A percentile compares a stretch with the other conserved stretches of the same genome.
Conservation (phyloP, 2,329 filamentous ascomycete genomes). For the Nigrograna mackinnonii region DNA sequence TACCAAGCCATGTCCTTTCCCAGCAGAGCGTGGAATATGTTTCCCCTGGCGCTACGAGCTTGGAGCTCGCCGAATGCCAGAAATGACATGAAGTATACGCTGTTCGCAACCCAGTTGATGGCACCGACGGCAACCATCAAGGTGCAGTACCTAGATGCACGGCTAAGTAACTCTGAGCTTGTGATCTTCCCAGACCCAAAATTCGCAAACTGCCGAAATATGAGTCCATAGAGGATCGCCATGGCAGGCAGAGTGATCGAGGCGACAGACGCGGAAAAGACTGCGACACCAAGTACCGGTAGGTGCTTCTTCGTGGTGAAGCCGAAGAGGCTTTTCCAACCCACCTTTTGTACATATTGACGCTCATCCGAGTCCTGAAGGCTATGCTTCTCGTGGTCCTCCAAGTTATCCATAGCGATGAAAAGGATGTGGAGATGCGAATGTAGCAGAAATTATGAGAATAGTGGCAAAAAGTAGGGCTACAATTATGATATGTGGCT, state of each 20-base stretch:
- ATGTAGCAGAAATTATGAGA: too few species aligned
- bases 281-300: slow-evolving; percentile 56
- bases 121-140: slow-evolving; percentile 66
- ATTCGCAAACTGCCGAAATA: slow-evolving; percentile 72
- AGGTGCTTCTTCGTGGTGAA: slow-evolving; percentile 71
- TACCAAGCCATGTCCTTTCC: slow-evolving; percentile 80
- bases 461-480: neutral
- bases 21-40: slow-evolving; percentile 71
- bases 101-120: slow-evolving; percentile 69
- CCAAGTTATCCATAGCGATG: too few species aligned
- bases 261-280: slow-evolving; percentile 60
- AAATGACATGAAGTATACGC: slow-evolving; percentile 71
- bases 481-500: slow-evolving; percentile 3
- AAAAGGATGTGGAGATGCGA: too few species aligned
- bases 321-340: slow-evolving; percentile 66
- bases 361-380: too few species aligned
- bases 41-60: slow-evolving; percentile 65
- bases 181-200: slow-evolving; percentile 62
- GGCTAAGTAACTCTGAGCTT: slow-evolving; percentile 55
- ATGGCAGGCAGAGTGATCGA: slow-evolving; percentile 68
- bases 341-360: too few species aligned
- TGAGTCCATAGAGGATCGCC: slow-evolving; percentile 71
- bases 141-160: slow-evolving; percentile 64
- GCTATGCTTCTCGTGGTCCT: too few species aligned
- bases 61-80: slow-evolving; percentile 81